A percentile compares a stretch with the other conserved stretches of the same genome.
These are phyloP conservation scores for Psilocybe cyanescens DNA, from an alignment of 768 basidiomycete genomes.

Conservation along the genomic window DNA sequence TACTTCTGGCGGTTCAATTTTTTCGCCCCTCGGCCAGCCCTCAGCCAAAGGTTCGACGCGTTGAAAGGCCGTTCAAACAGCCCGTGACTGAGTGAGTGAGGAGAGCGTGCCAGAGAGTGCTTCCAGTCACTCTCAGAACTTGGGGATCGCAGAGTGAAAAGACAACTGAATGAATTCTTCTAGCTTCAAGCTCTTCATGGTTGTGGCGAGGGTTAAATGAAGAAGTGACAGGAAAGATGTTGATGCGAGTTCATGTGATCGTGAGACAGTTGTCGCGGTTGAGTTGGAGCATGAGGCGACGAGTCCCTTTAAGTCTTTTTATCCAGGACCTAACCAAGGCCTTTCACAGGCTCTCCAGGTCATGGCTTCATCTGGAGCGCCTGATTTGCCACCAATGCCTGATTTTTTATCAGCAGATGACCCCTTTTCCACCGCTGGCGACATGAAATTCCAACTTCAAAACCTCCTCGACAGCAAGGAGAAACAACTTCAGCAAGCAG, in stretches of 20 bases:
- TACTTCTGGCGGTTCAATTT: neutral
- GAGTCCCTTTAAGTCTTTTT: constrained; percentile 19
- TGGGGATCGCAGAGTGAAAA: no score
- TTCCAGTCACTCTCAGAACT: no score
- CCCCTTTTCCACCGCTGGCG: constrained; percentile 53
- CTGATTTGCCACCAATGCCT: constrained; percentile 37
- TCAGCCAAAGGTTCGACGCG: no score
- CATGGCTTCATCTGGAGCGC: constrained; percentile 29
- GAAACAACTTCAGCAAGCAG: constrained; percentile 89
- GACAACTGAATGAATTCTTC: neutral
- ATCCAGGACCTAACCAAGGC: constrained; percentile 19
- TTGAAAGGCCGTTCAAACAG: neutral
- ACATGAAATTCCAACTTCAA: constrained; percentile 67
- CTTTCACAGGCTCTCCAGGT: constrained; percentile 23
- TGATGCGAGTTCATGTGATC: constrained; percentile 15
- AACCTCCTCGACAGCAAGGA: constrained; percentile 87
- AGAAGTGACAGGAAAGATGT: neutral
- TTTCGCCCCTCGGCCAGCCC: neutral
- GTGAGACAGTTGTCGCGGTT: constrained; percentile 25
- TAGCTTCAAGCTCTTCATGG: neutral
- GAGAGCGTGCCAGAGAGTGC: no score
- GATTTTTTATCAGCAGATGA: constrained; percentile 42
- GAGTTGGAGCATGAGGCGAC: constrained; percentile 25
- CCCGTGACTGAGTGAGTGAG: no score
- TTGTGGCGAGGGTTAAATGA: neutral